Percentiles rank a stretch among this genome's conserved stretches.
Evolutionary conservation across 148 eudicot genomes (phyloP).

Genomic region (Rheum nobile): DNA sequence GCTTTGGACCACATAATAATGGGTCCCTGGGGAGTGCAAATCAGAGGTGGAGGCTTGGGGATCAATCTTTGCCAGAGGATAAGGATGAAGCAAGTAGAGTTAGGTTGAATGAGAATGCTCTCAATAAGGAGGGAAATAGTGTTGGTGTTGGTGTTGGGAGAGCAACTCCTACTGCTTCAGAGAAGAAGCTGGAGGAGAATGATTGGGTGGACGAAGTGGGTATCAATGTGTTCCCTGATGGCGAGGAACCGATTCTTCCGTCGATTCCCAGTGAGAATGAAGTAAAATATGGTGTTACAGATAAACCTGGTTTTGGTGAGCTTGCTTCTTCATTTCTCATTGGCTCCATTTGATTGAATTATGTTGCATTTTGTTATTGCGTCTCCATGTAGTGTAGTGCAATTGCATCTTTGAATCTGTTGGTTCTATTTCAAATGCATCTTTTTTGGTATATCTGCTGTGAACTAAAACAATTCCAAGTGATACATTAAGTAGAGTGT

Average conservation of each 20-base stretch:
- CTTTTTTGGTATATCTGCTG: not conserved
- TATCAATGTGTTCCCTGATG: slow-evolving; percentile 21
- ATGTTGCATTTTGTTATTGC: not conserved
- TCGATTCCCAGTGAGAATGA: slow-evolving; percentile 23
- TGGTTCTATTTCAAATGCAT: not conserved
- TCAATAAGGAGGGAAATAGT: not conserved
- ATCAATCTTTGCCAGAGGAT: slow-evolving; percentile 17
- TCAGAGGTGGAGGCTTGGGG: slow-evolving; percentile 26
- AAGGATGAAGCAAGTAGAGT: slow-evolving; percentile 25
- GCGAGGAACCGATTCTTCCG: slow-evolving; percentile 39
- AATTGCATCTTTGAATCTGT: not conserved
- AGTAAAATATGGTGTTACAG: slow-evolving; percentile 59
- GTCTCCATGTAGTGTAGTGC: not conserved
- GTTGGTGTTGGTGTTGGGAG: slow-evolving; percentile 11
- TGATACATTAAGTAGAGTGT: not conserved
- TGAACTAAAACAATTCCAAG: not conserved
- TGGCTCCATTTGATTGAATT: not conserved
- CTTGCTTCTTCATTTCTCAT: slow-evolving; percentile 6
- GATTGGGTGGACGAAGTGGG: slow-evolving; percentile 27
- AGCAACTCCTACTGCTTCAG: slow-evolving; percentile 12
- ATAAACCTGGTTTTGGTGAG: slow-evolving; percentile 79
- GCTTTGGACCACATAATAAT: slow-evolving; percentile 15
- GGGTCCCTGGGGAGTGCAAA: slow-evolving; percentile 21
- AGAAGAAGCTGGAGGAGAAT: slow-evolving; percentile 31
- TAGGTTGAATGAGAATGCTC: slow-evolving; percentile 22